Evolutionary conservation across 1,284 basidiomycete genomes (phyloP).

Genomic region (Serendipita sp.): DNA sequence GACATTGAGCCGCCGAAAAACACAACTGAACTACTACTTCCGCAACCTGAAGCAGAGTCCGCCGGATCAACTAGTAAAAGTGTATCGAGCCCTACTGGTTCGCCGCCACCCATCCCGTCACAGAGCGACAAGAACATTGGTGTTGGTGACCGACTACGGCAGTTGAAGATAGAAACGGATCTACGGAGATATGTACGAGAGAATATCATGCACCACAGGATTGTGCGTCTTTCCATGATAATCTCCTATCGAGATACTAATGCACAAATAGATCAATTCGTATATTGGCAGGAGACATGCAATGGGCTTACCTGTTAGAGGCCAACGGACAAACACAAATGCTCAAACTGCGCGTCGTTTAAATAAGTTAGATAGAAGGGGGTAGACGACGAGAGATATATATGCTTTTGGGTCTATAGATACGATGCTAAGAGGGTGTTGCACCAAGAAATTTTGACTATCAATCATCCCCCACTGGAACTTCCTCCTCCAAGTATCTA

Average conservation of each 20-base stretch:
- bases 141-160: conserved; percentile 43
- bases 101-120: neutral
- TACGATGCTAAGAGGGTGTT: too few relatives aligned
- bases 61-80: conserved; percentile 14
- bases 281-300: conserved; percentile 80
- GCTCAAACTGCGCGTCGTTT: conserved; percentile 75
- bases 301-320: conserved; percentile 77
- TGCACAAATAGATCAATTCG: conserved; percentile 23
- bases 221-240: conserved; percentile 42
- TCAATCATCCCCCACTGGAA: conserved; percentile 67
- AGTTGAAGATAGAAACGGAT: conserved; percentile 71
- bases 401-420: neutral
- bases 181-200: conserved; percentile 64
- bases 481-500: conserved; percentile 90
- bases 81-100: conserved; percentile 9
- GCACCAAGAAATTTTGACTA: neutral
- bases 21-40: conserved; percentile 16
- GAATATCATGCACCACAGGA: conserved; percentile 79
- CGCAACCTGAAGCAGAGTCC: conserved; percentile 11
- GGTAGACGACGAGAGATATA: conserved; percentile 14
- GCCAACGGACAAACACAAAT: conserved; percentile 79
- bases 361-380: conserved; percentile 49
- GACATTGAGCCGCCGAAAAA: neutral
- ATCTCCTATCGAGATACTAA: neutral
- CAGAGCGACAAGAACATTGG: neutral